Base-by-base conservation (phyloP, 106 monocot genomes). In the Platanthera zijinensis region DNA sequence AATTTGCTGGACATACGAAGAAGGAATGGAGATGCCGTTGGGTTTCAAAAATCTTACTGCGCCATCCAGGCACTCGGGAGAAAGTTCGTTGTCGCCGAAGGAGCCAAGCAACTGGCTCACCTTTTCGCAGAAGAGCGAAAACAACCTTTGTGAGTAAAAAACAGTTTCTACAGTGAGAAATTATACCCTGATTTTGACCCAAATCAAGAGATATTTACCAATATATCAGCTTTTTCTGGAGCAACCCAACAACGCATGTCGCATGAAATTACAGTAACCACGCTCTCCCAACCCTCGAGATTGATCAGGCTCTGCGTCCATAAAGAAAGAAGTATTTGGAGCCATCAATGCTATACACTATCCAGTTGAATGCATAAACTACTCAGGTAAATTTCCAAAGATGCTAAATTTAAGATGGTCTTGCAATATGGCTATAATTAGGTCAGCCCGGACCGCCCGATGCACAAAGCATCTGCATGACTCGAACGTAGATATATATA, bases 11-110 rank as follows among this genome's bases (percentile, higher is more conserved):
- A 18, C 85, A 80, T 92, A 95, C 96, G 85, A 84, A 50, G 90
- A 90, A 39, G 96, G 96, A 84, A 96, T 96, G 10, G 96, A 96
- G 80, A 96, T 96, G 82, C 96, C 96, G 86, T 96, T 93, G 30
- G 93, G 79, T 78, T 93, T 93, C 83, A 96, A 83, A 78, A 93
- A 96, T 77, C 84, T 87, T 78, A 91, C 87, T 69, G 93, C 96
- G 17, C 96, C 96, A 83, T 96, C 96, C 66, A 96, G 90, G 68
- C 96, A 96, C 86, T 96, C 96, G 17, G 96, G 96, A 19, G 96
- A 96, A 4, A 96, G 87, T 74, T 96, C 96, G 80, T 96, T 96
- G 50, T 96, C 96, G 74, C 93, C 96, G 82, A 96, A 96, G 7
- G 96, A 96, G 5, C 96, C 96, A 77, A 96, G 77, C 79, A 96